These are phyloP conservation scores for Bryum argenteum DNA, from an alignment of 225 moss, liverwort and hornwort genomes.

Conservation along the genomic window DNA sequence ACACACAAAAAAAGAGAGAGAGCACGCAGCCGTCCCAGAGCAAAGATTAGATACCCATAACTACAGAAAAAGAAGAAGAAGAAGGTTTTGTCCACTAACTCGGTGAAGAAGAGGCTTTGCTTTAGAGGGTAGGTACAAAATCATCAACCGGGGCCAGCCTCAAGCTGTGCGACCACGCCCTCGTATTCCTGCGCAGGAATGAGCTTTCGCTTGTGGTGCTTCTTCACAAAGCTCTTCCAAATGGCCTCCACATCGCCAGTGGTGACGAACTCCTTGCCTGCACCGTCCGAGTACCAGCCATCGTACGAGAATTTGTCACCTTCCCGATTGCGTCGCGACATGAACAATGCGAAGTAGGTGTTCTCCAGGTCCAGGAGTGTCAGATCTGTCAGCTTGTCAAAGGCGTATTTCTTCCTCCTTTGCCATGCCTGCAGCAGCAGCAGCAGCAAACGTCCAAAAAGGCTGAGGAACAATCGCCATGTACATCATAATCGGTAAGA, in stretches of 20 bases:
- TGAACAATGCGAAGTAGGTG: slow-evolving; percentile 60
- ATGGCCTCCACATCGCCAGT: slow-evolving; percentile 65
- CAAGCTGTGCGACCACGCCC: slow-evolving; percentile 49
- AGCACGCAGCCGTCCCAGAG: no score
- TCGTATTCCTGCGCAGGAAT: slow-evolving; percentile 38
- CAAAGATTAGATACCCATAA: no score
- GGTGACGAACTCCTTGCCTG: slow-evolving; percentile 59
- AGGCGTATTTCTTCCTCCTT: slow-evolving; percentile 68
- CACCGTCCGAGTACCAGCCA: slow-evolving; percentile 66
- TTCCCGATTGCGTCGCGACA: slow-evolving; percentile 66
- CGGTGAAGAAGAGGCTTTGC: no score
- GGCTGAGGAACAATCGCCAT: no score
- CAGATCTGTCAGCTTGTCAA: slow-evolving; percentile 64
- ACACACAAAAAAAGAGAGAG: no score
- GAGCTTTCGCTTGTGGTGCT: slow-evolving; percentile 61
- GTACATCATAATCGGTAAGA: no score
- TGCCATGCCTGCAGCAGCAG: slow-evolving; percentile 57
- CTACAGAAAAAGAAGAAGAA: no score
- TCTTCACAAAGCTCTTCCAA: slow-evolving; percentile 68
- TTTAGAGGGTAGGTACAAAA: no score
- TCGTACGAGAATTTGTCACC: slow-evolving; percentile 68
- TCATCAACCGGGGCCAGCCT: slow-evolving; percentile 53
- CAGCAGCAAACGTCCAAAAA: no score
- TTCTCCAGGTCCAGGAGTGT: slow-evolving; percentile 60
- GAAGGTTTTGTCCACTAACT: no score